These are phyloP conservation scores for Arxiozyma bovina DNA, from an alignment of 1,139 yeast species.

Conservation along the genomic window DNA sequence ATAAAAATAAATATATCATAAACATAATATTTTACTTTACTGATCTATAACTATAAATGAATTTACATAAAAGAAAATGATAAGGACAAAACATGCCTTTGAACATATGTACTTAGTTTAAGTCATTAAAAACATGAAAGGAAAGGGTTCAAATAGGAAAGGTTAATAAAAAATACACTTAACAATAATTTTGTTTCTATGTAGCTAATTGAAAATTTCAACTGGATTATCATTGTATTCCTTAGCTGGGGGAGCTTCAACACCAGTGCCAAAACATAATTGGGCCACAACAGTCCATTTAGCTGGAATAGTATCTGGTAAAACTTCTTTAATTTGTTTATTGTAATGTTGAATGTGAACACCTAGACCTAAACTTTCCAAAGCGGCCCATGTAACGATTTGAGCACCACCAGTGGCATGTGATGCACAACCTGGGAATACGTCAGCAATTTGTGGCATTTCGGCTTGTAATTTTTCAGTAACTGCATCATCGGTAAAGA, in stretches of 20 bases:
- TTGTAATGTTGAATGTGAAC: constrained; percentile 43
- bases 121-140: not conserved
- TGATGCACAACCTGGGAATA: constrained; percentile 39
- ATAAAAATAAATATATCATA: not conserved
- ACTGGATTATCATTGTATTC: constrained; percentile 34
- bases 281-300: constrained; percentile 39
- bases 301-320: constrained; percentile 34
- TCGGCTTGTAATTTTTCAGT: constrained; percentile 34
- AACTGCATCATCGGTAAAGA: constrained; percentile 36
- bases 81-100: too few species aligned
- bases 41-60: too few species aligned
- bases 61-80: too few species aligned
- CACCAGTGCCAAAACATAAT: constrained; percentile 39
- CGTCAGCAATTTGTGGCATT: constrained; percentile 35
- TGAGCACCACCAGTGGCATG: constrained; percentile 42
- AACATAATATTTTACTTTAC: too few species aligned
- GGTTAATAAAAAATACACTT: too few species aligned
- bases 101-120: too few species aligned
- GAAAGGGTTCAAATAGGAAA: too few species aligned
- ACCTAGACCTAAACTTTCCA: constrained; percentile 37
- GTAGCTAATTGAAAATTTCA: constrained; percentile 24
- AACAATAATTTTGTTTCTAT: too few species aligned
- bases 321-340: constrained; percentile 34
- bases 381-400: constrained; percentile 39
- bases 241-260: constrained; percentile 31